phyloP scores from a whole-genome alignment of 176 grass and related monocot genomes.

The Phragmites australis region DNA sequence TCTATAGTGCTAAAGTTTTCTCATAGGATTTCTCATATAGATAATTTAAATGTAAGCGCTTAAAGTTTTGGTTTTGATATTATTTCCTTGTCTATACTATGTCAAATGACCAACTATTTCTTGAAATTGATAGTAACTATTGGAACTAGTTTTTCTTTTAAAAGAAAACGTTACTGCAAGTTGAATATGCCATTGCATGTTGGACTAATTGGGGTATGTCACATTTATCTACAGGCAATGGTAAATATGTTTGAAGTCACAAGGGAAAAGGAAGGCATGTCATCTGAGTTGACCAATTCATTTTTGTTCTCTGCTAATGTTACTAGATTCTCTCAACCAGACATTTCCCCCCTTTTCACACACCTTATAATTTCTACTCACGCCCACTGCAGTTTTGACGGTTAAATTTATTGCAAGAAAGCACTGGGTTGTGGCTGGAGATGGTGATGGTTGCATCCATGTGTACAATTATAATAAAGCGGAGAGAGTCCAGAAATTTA shows the following conservation, averaged over 20 bases:
- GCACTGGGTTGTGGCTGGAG: constrained; percentile 72
- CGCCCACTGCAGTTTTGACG: constrained; percentile 51
- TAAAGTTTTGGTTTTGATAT: not conserved
- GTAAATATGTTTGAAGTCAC: constrained; percentile 6
- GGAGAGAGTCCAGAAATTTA: constrained; percentile 50
- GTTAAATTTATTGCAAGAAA: constrained; percentile 66
- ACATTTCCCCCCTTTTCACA: not conserved
- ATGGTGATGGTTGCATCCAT: constrained; percentile 57
- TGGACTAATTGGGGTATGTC: not conserved
- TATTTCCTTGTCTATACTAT: no score
- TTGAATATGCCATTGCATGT: not conserved
- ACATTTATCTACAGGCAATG: constrained; percentile 37
- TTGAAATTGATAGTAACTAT: not conserved
- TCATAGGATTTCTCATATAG: not conserved
- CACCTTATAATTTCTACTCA: not conserved
- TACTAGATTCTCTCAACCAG: not conserved
- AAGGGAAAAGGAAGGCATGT: constrained; percentile 39
- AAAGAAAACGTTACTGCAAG: not conserved
- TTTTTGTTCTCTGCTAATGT: not conserved
- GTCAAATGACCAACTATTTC: no score
- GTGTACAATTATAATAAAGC: constrained; percentile 55
- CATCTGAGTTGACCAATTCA: constrained; percentile 50
- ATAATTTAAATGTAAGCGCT: not conserved
- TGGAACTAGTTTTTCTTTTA: not conserved
- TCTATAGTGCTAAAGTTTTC: not conserved